phyloP scores from a whole-genome alignment of 768 basidiomycete genomes.

The Rhodosporidiobolus sp. region DNA sequence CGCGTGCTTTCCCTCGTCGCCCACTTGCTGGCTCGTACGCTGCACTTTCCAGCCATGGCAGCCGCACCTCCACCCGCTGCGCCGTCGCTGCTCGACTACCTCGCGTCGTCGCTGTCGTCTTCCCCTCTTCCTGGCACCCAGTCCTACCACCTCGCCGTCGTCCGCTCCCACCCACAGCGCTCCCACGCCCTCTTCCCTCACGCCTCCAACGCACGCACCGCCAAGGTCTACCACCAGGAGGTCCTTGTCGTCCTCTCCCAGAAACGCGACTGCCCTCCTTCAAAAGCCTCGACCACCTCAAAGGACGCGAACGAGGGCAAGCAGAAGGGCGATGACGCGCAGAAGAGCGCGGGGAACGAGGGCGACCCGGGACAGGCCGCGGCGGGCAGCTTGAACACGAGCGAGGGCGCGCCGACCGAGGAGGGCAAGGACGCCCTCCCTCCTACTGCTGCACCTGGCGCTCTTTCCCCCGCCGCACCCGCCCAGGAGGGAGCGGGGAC shows the following conservation, averaged over 20 bases:
- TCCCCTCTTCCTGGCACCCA: conserved; percentile 2
- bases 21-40: neutral
- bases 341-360: neutral
- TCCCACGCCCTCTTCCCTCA: conserved; percentile 68
- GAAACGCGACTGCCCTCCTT: no score
- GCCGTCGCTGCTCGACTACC: conserved; percentile 17
- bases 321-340: neutral
- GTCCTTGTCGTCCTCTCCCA: conserved; percentile 72
- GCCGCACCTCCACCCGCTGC: neutral
- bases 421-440: no score
- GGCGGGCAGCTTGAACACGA: neutral
- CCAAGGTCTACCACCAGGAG: conserved; percentile 66
- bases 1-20: neutral
- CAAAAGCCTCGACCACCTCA: neutral
- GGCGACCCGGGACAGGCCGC: neutral
- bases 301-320: neutral
- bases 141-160: conserved; percentile 4
- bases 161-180: conserved; percentile 54
- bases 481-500: no score
- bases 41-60: neutral
- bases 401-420: no score
- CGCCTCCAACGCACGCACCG: conserved; percentile 59
- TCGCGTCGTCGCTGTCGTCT: conserved; percentile 3
- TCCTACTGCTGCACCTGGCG: neutral
- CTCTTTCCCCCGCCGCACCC: neutral